phyloP scores from a whole-genome alignment of 176 grass and related monocot genomes.

The Triticum monococcum region DNA sequence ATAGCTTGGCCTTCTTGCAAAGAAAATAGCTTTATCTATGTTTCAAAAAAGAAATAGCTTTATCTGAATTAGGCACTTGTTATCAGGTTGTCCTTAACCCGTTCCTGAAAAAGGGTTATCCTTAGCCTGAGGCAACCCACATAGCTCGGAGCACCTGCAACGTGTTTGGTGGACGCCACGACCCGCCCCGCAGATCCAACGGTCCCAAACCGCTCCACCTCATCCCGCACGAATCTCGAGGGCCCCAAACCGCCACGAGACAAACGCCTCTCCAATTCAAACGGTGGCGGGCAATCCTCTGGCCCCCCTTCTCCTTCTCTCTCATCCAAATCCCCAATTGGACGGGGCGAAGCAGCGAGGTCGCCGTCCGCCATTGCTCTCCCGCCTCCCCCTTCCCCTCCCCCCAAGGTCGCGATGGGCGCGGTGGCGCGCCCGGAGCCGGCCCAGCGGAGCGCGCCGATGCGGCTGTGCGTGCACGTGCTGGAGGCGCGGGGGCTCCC shows the following conservation, averaged over 20 bases:
- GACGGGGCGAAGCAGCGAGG: neutral
- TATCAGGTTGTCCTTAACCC: neutral
- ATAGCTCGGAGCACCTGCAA: neutral
- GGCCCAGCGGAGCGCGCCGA: constrained; percentile 31
- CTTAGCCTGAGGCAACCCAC: neutral
- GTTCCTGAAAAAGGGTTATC: neutral
- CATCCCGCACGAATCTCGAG: constrained; percentile 1
- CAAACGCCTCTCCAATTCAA: constrained; percentile 32
- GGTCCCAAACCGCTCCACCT: neutral
- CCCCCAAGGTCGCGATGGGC: neutral
- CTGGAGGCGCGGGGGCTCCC: constrained; percentile 74
- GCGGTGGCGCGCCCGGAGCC: constrained; percentile 13
- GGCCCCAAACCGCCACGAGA: constrained; percentile 3
- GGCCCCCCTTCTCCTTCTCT: neutral
- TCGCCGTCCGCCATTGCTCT: constrained; percentile 25
- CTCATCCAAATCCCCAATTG: constrained; percentile 39
- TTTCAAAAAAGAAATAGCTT: neutral
- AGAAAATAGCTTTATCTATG: neutral
- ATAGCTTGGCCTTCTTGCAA: neutral
- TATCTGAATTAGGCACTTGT: neutral
- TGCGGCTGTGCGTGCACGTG: constrained; percentile 87
- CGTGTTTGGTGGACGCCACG: neutral
- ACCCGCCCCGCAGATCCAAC: neutral
- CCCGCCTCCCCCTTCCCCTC: neutral
- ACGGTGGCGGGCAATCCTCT: constrained; percentile 20